Conservation (phyloP, 495 filamentous ascomycete species). For the Trichoderma orchidacearum region DNA sequence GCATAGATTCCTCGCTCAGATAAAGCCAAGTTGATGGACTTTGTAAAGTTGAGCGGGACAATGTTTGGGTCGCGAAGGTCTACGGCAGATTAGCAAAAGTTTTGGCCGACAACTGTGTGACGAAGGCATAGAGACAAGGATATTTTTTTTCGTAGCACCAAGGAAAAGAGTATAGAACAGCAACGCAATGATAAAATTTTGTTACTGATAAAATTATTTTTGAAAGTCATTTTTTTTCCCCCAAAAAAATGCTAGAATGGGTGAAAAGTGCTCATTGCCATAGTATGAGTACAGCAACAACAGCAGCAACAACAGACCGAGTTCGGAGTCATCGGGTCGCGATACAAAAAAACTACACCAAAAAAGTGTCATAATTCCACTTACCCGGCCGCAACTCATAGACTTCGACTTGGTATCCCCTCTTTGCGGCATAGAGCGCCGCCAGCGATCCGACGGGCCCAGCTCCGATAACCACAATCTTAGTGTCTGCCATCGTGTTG, state of each 20-base stretch:
- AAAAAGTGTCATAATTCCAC: constrained; percentile 14
- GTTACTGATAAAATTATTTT: background rate
- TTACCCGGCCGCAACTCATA: constrained; percentile 88
- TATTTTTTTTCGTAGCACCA: background rate
- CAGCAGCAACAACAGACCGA: background rate
- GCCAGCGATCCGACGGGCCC: constrained; percentile 88
- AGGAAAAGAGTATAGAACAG: background rate
- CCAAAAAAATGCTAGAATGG: no score
- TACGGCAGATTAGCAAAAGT: constrained; percentile 14
- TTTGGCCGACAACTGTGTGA: background rate
- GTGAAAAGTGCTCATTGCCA: background rate
- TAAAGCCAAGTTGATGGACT: constrained; percentile 91
- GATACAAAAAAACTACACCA: background rate
- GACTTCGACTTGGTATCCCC: constrained; percentile 81
- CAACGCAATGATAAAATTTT: background rate
- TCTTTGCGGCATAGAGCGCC: constrained; percentile 77
- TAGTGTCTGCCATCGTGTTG: constrained; percentile 33
- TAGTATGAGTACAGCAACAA: background rate
- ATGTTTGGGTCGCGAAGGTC: constrained; percentile 79
- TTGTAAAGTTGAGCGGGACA: constrained; percentile 85
- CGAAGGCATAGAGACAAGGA: no score
- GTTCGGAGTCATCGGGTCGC: background rate
- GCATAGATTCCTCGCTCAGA: constrained; percentile 91
- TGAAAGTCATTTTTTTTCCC: background rate
- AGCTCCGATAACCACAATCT: constrained; percentile 74